Conservation (phyloP, 495 filamentous ascomycete species). For the Penicillium ochrochloron region DNA sequence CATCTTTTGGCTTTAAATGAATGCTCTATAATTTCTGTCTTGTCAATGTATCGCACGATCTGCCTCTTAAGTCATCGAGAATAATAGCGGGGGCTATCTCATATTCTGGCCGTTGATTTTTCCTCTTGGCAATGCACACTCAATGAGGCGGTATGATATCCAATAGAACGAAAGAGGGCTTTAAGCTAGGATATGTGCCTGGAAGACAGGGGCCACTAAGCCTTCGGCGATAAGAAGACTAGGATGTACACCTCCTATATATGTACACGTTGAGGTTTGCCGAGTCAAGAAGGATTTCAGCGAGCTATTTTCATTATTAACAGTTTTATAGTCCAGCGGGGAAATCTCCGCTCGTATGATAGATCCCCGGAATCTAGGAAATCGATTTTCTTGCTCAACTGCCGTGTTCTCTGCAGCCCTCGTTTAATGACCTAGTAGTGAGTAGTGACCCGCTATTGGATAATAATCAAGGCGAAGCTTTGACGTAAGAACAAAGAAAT, state of each 20-base stretch:
- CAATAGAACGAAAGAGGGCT: not conserved
- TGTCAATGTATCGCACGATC: not conserved
- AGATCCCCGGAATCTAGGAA: not conserved
- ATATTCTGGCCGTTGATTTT: not conserved
- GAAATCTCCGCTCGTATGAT: not conserved
- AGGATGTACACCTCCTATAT: not conserved
- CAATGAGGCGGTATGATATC: not conserved
- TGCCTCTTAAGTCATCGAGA: not conserved
- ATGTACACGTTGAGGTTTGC: not conserved
- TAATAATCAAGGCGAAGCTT: not conserved
- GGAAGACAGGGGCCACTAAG: not conserved
- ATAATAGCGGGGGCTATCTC: not conserved
- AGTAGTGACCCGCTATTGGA: slow-evolving; percentile 5
- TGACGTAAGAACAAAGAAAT: slow-evolving; percentile 1
- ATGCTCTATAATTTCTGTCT: not conserved
- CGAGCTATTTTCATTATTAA: not conserved
- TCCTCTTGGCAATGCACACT: not conserved
- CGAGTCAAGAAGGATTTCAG: not conserved
- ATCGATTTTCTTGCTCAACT: not conserved
- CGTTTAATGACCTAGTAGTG: not conserved
- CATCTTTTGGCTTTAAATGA: not conserved
- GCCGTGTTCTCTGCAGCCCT: not conserved
- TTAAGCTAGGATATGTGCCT: not conserved
- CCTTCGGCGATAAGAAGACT: not conserved
- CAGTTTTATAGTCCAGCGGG: slow-evolving; percentile 4